Evolutionary conservation across 106 monocot genomes (phyloP).

Genomic region (Apostasia ramifera): DNA sequence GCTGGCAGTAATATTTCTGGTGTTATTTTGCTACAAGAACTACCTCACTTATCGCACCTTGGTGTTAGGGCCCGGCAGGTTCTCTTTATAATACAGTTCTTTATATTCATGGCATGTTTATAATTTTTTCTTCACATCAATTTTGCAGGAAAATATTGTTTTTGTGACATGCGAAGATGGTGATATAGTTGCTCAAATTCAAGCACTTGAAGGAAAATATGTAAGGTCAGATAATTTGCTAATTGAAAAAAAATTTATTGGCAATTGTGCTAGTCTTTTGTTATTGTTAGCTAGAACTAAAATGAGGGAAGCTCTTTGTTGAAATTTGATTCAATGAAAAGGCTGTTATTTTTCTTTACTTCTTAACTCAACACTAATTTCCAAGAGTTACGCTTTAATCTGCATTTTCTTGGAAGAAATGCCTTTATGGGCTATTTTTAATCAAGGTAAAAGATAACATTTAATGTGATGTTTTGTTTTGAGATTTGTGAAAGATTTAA

Average conservation of each 20-base stretch:
- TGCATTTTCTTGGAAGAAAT: too few relatives aligned
- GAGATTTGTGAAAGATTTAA: too few relatives aligned
- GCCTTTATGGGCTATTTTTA: too few relatives aligned
- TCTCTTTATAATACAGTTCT: constrained; percentile 12
- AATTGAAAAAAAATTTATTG: neutral
- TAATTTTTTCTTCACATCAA: neutral
- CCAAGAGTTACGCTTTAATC: too few relatives aligned
- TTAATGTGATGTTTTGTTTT: too few relatives aligned
- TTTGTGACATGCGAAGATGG: constrained; percentile 95
- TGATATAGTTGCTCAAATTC: constrained; percentile 46
- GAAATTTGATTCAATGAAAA: too few relatives aligned
- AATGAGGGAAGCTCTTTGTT: neutral
- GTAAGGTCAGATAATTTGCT: constrained; percentile 45
- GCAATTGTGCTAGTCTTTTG: neutral
- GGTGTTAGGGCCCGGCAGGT: constrained; percentile 97
- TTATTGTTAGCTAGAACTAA: neutral
- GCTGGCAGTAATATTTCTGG: constrained; percentile 79
- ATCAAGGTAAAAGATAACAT: too few relatives aligned
- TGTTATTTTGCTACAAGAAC: constrained; percentile 73
- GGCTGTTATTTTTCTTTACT: too few relatives aligned
- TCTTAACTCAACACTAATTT: too few relatives aligned
- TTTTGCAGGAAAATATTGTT: constrained; percentile 72
- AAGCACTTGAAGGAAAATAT: constrained; percentile 57
- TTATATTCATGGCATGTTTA: neutral
- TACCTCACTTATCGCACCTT: constrained; percentile 97